Evolutionary conservation across 345 rosid genomes (phyloP).

Genomic region (Eutrema japonicum): DNA sequence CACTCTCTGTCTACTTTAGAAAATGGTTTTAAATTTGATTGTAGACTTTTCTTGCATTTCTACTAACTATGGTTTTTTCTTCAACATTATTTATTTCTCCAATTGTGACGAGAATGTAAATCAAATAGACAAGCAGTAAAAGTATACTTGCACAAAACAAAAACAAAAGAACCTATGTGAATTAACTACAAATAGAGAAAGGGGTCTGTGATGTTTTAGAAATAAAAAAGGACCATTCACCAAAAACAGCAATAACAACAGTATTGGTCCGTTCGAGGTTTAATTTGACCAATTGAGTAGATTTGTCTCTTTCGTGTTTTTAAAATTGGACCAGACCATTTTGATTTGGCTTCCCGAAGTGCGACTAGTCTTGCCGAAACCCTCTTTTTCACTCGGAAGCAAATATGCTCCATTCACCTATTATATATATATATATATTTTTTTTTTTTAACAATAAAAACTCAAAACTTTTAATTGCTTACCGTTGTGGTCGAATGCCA

Average conservation of each 20-base stretch:
- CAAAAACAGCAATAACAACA: slow-evolving; percentile 44
- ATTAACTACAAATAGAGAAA: slow-evolving; percentile 7
- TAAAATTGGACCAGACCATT: slow-evolving; percentile 40
- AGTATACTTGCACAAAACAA: not conserved
- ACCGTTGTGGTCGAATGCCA: not conserved
- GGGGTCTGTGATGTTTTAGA: slow-evolving; percentile 21
- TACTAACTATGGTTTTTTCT: slow-evolving; percentile 37
- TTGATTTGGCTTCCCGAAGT: slow-evolving; percentile 44
- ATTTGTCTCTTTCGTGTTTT: slow-evolving; percentile 46
- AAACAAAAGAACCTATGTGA: not conserved
- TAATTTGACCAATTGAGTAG: slow-evolving; percentile 42
- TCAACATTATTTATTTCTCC: not conserved
- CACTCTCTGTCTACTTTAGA: slow-evolving; percentile 41
- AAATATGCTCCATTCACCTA: slow-evolving; percentile 32
- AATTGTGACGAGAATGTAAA: slow-evolving; percentile 1
- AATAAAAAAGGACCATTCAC: slow-evolving; percentile 42
- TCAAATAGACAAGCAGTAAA: slow-evolving; percentile 1
- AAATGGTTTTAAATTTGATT: slow-evolving; percentile 26
- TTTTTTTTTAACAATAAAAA: not conserved
- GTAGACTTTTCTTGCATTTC: slow-evolving; percentile 39
- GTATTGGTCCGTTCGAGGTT: slow-evolving; percentile 46
- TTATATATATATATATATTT: too few relatives aligned
- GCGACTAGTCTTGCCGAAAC: slow-evolving; percentile 25
- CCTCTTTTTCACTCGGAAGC: slow-evolving; percentile 31
- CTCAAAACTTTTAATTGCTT: not conserved